These are phyloP conservation scores for Carnegiea gigantea DNA, from an alignment of 179 eudicot species.

Conservation along the genomic window DNA sequence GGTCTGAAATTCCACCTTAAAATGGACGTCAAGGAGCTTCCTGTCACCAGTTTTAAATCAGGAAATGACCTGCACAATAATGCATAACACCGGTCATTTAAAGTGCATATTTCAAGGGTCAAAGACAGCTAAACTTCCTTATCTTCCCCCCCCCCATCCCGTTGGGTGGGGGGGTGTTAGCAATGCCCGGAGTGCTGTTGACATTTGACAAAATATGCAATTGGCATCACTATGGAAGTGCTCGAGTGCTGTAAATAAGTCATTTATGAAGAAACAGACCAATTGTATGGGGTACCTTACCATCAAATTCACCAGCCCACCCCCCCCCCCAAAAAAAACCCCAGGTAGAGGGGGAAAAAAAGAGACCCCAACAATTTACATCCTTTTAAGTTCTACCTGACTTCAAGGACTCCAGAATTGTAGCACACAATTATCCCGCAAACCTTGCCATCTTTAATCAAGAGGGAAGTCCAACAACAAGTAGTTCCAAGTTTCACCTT, in stretches of 20 bases:
- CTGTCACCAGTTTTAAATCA: conserved; percentile 53
- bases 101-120: conserved; percentile 1
- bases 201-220: neutral
- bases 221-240: neutral
- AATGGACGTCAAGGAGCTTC: conserved; percentile 49
- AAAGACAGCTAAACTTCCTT: neutral
- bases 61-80: conserved; percentile 62
- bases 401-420: conserved; percentile 62
- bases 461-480: conserved; percentile 71
- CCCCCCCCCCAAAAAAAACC: no score
- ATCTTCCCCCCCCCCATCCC: neutral
- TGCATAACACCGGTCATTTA: neutral
- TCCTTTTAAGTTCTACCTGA: conserved; percentile 46
- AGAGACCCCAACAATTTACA: neutral
- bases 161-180: neutral
- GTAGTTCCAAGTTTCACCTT: conserved; percentile 61
- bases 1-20: conserved; percentile 75
- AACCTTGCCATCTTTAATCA: conserved; percentile 47
- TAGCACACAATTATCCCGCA: conserved; percentile 53
- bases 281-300: neutral
- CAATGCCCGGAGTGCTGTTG: neutral
- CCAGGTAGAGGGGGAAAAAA: neutral
- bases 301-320: no score
- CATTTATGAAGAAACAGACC: neutral
- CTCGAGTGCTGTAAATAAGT: neutral